These are phyloP conservation scores for Pseudoperonospora humuli DNA, from an alignment of 352 stramenopile species.

Conservation along the genomic window DNA sequence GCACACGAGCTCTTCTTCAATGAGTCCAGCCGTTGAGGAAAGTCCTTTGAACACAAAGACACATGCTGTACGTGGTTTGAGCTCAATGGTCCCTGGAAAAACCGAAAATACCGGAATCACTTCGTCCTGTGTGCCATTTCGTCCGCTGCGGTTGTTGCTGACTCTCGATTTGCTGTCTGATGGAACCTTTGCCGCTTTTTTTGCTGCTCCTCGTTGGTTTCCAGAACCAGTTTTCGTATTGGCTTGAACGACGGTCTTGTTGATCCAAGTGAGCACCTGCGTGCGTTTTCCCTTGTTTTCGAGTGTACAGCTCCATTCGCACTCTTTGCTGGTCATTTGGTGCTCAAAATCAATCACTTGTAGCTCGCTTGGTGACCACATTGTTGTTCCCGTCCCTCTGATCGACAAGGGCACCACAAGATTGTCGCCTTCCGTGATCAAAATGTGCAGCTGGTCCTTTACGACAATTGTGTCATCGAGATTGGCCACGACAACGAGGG, in stretches of 20 bases:
- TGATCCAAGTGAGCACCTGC: too few relatives aligned
- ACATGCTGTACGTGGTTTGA: conserved; percentile 90
- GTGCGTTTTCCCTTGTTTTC: too few relatives aligned
- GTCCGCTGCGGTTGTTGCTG: too few relatives aligned
- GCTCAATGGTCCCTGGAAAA: too few relatives aligned
- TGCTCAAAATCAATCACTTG: conserved; percentile 86
- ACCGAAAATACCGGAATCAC: too few relatives aligned
- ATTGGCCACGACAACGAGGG: conserved; percentile 83
- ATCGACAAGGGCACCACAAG: conserved; percentile 84
- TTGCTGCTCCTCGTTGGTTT: too few relatives aligned
- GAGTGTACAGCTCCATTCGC: conserved; percentile 88
- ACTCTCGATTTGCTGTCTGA: too few relatives aligned
- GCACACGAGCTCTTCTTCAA: conserved; percentile 85
- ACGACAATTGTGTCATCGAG: conserved; percentile 90
- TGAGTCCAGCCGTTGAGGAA: conserved; percentile 43
- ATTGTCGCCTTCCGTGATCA: conserved; percentile 88
- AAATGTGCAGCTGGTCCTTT: conserved; percentile 91
- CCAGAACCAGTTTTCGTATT: too few relatives aligned
- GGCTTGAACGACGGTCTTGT: too few relatives aligned
- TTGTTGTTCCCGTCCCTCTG: conserved; percentile 90
- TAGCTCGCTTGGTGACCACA: conserved; percentile 88
- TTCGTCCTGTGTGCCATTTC: too few relatives aligned
- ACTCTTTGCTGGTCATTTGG: conserved; percentile 87
- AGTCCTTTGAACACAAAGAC: conserved; percentile 90
- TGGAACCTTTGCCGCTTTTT: too few relatives aligned